Evolutionary conservation across 2,329 filamentous ascomycete species (phyloP), one percentile per base, ranked within the genome.

Genomic region (Fusarium acutatum): DNA sequence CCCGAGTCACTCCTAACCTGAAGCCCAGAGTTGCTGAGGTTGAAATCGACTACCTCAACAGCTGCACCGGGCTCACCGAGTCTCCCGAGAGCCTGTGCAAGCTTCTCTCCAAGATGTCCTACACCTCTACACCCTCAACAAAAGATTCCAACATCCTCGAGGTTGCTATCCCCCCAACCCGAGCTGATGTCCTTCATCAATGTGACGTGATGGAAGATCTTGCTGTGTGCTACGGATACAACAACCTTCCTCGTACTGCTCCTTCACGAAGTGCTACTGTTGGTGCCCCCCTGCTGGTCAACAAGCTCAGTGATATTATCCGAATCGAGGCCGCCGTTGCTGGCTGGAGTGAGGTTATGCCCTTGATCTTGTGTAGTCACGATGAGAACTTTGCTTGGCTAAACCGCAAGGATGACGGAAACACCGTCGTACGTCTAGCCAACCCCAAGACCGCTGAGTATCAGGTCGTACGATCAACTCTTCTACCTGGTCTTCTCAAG

Each of bases 181-280:
- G 96, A 71, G 96, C 96, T 53, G 96, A 99, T 82, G 92, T 99
- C 46, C 91, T 99, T 37, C 96, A 99, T 83, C 93, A 98, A 80
- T 97, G 95, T 78, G 96, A 99, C 81, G 94, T 99, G 76, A 99
- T 99, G 96, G 96, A 99, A 85, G 97, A 99, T 81, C 92, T 97
- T 26, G 96, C 95, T 44, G 96, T 99, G 74, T 95, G 94, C 60
- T 98, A 98, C 82, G 96, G 97, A 74, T 99, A 97, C 89, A 99
- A 99, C 88, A 94, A 93, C 72, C 91, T 99, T 24, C 95, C 96
- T 3, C 92, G 95, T 59, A 91, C 92, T 54, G 94, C 96, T 79
- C 95, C 95, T 14, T 95, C 92, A 82, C 95, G 95, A 80, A 93
- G 93, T 30, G 93, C 92, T 62, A 96, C 94, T 11, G 91, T 98